These are phyloP conservation scores for Pestalotiopsis sp. DNA, from an alignment of 2,329 filamentous ascomycete species.

Conservation along the genomic window DNA sequence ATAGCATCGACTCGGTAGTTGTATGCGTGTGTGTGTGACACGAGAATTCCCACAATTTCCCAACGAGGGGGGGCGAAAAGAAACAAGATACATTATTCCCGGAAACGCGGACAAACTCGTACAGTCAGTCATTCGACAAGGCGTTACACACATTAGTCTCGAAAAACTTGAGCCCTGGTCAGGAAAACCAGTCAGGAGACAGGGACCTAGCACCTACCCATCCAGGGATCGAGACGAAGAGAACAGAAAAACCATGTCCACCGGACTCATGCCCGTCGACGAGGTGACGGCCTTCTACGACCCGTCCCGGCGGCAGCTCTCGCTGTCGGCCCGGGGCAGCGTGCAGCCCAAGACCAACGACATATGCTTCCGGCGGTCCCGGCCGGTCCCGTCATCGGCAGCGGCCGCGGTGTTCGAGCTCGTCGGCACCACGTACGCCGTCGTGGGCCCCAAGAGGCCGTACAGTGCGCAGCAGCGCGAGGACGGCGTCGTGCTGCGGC, in stretches of 20 bases:
- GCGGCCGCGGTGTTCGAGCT: background rate
- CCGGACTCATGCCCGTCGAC: background rate
- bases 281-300: background rate
- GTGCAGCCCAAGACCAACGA: background rate
- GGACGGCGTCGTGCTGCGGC: background rate
- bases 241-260: background rate
- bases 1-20: background rate
- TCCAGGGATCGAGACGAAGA: background rate
- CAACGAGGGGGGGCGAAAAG: too few relatives aligned
- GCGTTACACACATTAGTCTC: too few relatives aligned
- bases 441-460: background rate
- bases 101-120: too few relatives aligned
- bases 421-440: slow-evolving; percentile 1
- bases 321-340: background rate
- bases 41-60: too few relatives aligned
- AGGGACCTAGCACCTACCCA: background rate
- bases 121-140: too few relatives aligned
- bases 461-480: background rate
- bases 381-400: background rate
- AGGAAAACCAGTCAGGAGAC: background rate
- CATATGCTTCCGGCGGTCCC: background rate
- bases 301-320: background rate
- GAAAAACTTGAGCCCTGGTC: too few relatives aligned
- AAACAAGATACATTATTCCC: too few relatives aligned
- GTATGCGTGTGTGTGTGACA: too few relatives aligned